Conservation (phyloP, 2,329 filamentous ascomycete genomes). For the Xylogone sp. region DNA sequence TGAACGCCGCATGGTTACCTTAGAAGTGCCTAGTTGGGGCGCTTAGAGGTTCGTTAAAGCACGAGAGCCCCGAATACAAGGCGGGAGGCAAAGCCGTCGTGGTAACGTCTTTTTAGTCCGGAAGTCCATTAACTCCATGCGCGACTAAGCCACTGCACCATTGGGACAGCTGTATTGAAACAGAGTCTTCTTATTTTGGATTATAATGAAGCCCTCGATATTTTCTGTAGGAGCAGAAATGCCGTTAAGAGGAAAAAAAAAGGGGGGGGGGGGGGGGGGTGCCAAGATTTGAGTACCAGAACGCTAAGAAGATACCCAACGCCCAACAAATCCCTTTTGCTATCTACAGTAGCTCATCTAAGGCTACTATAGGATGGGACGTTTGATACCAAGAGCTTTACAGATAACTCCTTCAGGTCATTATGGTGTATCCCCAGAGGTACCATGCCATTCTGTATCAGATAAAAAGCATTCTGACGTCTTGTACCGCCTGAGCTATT, state of each 20-base stretch:
- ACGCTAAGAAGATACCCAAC: not conserved
- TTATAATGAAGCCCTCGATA: not conserved
- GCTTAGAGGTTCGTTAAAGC: not conserved
- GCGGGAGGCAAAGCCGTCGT: not conserved
- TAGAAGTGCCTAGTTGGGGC: not conserved
- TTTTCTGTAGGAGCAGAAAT: not conserved
- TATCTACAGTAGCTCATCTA: too few relatives aligned
- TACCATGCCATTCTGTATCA: too few relatives aligned
- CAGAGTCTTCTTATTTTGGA: not conserved
- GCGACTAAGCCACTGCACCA: not conserved
- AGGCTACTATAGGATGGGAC: too few relatives aligned
- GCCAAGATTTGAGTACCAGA: not conserved
- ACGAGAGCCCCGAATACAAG: not conserved
- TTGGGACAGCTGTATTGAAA: not conserved
- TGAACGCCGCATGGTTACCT: not conserved
- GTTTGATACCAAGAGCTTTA: too few relatives aligned
- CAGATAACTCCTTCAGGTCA: too few relatives aligned
- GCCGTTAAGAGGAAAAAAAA: constrained; percentile 2
- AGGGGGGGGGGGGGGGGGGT: too few relatives aligned
- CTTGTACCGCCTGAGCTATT: too few relatives aligned
- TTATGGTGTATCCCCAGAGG: too few relatives aligned
- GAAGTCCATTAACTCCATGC: not conserved
- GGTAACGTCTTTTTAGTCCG: not conserved
- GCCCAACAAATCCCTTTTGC: too few relatives aligned
- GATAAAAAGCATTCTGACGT: too few relatives aligned